phyloP scores from a whole-genome alignment of 1,284 basidiomycete genomes.

The Sporisorium exsertum region DNA sequence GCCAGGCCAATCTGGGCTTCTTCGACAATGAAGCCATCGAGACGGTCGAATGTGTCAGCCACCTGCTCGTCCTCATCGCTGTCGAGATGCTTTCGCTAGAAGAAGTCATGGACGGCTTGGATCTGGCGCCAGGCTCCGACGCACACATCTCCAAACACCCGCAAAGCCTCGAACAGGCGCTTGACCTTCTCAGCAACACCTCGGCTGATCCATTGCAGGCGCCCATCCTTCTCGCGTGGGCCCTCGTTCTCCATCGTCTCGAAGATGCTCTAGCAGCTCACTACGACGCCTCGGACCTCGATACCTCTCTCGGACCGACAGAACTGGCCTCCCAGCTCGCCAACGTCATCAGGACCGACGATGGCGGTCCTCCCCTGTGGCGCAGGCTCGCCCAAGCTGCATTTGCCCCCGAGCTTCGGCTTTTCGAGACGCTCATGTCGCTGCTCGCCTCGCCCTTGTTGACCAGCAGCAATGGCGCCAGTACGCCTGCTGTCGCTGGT shows the following conservation, averaged over 20 bases:
- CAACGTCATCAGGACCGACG: slow-evolving; percentile 46
- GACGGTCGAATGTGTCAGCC: slow-evolving; percentile 77
- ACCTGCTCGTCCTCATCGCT: slow-evolving; percentile 81
- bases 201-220: slow-evolving; percentile 75
- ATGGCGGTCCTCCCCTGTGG: slow-evolving; percentile 66
- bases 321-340: slow-evolving; percentile 18
- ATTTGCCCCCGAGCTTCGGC: slow-evolving; percentile 61
- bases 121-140: slow-evolving; percentile 18
- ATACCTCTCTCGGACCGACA: slow-evolving; percentile 45
- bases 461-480: slow-evolving; percentile 49
- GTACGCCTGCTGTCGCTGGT: slow-evolving; percentile 74
- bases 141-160: slow-evolving; percentile 35
- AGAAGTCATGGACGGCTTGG: slow-evolving; percentile 73
- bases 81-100: slow-evolving; percentile 85
- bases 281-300: slow-evolving; percentile 45
- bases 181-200: slow-evolving; percentile 74
- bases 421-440: slow-evolving; percentile 63
- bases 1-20: slow-evolving; percentile 76
- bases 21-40: slow-evolving; percentile 78
- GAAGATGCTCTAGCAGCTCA: slow-evolving; percentile 58
- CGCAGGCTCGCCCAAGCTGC: slow-evolving; percentile 68
- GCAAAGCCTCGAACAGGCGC: slow-evolving; percentile 63
- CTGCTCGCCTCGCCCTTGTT: slow-evolving; percentile 66
- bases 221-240: slow-evolving; percentile 81
- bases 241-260: slow-evolving; percentile 75